Evolutionary conservation across 164 flowering plant genomes (phyloP).

Genomic region (Piper betle): DNA sequence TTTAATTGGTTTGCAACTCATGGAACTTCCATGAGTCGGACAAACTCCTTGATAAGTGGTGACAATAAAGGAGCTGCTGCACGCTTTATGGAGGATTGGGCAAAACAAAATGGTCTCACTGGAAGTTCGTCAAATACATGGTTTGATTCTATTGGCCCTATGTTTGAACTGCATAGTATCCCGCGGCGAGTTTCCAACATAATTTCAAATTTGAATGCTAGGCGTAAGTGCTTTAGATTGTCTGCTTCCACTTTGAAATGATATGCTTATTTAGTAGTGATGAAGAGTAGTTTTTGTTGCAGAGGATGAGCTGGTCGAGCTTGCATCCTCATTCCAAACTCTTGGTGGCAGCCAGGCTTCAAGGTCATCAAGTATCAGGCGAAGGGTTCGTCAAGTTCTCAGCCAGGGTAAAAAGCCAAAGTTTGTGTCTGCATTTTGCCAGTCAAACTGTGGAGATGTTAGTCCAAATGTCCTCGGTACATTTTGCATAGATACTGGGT

Average conservation of each 20-base stretch:
- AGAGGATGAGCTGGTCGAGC: conserved; percentile 68
- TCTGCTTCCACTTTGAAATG: not conserved
- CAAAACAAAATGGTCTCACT: conserved; percentile 31
- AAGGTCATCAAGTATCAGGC: conserved; percentile 43
- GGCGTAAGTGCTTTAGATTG: conserved; percentile 44
- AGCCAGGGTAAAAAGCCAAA: conserved; percentile 54
- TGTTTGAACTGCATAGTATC: conserved; percentile 10
- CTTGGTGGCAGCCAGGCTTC: conserved; percentile 54
- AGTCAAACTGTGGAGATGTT: conserved; percentile 95
- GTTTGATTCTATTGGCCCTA: conserved; percentile 8
- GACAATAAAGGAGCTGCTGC: conserved; percentile 99
- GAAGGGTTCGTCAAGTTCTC: conserved; percentile 60
- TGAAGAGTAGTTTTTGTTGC: conserved; percentile 9
- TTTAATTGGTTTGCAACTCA: conserved; percentile 99
- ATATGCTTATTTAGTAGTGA: not conserved
- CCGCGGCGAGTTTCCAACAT: conserved; percentile 75
- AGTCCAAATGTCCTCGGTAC: conserved; percentile 98
- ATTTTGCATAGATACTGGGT: conserved; percentile 84
- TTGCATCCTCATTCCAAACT: conserved; percentile 74
- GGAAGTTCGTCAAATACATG: conserved; percentile 13
- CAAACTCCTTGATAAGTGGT: conserved; percentile 90
- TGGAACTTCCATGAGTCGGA: conserved; percentile 99
- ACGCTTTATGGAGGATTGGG: conserved; percentile 98
- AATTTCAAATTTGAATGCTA: conserved; percentile 27
- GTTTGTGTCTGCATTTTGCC: conserved; percentile 96